phyloP scores from a whole-genome alignment of 139 green algal species.

The Coelastrella sp. region DNA sequence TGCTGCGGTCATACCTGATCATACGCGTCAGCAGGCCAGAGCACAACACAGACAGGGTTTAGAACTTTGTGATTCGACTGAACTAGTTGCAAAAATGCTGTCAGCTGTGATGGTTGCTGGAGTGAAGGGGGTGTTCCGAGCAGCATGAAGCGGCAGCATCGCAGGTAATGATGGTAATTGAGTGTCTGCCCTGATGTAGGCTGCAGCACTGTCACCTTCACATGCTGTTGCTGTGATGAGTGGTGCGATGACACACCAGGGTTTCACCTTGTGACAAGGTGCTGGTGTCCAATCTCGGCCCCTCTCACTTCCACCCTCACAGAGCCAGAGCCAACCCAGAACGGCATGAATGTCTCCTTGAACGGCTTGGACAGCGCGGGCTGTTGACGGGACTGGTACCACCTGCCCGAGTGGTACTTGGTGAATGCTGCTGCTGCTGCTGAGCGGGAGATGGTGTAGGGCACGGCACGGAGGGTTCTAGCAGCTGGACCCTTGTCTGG shows the following conservation, averaged over 20 bases:
- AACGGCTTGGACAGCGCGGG: slow-evolving; percentile 25
- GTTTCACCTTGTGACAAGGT: slow-evolving; percentile 32
- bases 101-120: too few relatives aligned
- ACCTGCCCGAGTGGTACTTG: neutral
- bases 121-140: too few relatives aligned
- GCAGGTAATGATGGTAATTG: too few relatives aligned
- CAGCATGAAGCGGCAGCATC: too few relatives aligned
- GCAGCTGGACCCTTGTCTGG: neutral
- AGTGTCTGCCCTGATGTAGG: too few relatives aligned
- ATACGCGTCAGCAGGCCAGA: neutral
- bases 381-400: slow-evolving; percentile 22
- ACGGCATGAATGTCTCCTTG: slow-evolving; percentile 30
- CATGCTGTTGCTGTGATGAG: too few relatives aligned
- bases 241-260: too few relatives aligned
- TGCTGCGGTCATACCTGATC: slow-evolving; percentile 3
- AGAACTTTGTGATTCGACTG: too few relatives aligned
- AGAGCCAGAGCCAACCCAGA: slow-evolving; percentile 23
- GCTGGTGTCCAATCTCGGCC: slow-evolving; percentile 20
- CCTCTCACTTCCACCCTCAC: slow-evolving; percentile 25
- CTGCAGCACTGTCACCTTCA: too few relatives aligned
- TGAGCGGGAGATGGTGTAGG: neutral
- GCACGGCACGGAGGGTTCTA: slow-evolving; percentile 23
- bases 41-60: neutral
- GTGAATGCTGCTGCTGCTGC: slow-evolving; percentile 26
- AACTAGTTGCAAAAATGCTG: too few relatives aligned